phyloP scores from a whole-genome alignment of 2,329 filamentous ascomycete species.

The Trichoderma brevicompactum region DNA sequence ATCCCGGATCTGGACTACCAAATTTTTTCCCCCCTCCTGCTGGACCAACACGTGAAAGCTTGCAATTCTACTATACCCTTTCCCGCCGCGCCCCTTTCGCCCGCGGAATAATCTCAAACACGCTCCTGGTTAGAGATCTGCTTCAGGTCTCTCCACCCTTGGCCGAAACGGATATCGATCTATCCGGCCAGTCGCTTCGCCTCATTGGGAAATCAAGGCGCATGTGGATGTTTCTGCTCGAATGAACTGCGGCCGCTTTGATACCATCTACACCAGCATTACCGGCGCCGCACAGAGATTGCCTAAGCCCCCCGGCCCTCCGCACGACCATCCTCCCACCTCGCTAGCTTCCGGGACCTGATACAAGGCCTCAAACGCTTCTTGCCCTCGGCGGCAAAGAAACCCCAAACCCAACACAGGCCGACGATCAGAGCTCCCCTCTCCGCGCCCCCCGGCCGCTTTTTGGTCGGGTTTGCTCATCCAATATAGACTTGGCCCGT shows the following conservation, averaged over 20 bases:
- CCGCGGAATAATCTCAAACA: slow-evolving; percentile 25
- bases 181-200: slow-evolving; percentile 12
- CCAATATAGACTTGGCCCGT: slow-evolving; percentile 26
- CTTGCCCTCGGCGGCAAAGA: slow-evolving; percentile 29
- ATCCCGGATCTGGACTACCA: background rate
- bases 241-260: background rate
- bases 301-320: slow-evolving; percentile 18
- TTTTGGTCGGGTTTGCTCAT: slow-evolving; percentile 22
- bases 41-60: background rate
- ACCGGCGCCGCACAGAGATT: background rate
- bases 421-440: too few relatives aligned
- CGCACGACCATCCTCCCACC: slow-evolving; percentile 6
- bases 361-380: slow-evolving; percentile 30
- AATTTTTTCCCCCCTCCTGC: background rate
- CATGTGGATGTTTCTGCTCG: too few relatives aligned
- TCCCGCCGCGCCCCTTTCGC: background rate
- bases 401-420: background rate
- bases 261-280: background rate
- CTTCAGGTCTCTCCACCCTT: slow-evolving; percentile 24
- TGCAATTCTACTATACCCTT: too few relatives aligned
- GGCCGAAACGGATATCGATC: slow-evolving; percentile 25
- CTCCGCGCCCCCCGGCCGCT: slow-evolving; percentile 23
- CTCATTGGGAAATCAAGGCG: too few relatives aligned
- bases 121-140: slow-evolving; percentile 19
- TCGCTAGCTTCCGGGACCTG: slow-evolving; percentile 31